Base-by-base conservation (phyloP, 495 filamentous ascomycete species). In the Penicillium mononematosum region DNA sequence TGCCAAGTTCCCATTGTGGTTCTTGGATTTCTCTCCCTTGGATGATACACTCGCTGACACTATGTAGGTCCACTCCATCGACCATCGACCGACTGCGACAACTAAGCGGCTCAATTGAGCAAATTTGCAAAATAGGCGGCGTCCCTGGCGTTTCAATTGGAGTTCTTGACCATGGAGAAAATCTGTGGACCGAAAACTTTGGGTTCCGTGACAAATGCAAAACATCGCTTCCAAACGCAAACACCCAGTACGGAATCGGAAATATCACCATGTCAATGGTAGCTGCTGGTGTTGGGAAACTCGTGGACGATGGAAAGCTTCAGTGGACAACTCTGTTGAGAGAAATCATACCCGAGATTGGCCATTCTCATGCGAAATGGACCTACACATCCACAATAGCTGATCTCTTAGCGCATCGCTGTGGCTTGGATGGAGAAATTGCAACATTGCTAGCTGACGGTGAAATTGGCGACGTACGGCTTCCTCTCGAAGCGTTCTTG, bases 221-320 rank as follows among this genome's bases (percentile, higher is more conserved):
- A 22, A 17, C 47, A 14, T 10, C 32, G 7, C 31, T 10, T 17
- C 31, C 47, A 7, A 31, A 50, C 12, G 19, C 47, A 36, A 17
- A 50, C n/a, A 50, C 47, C 29, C 17, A 34, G 19, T 50, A 50
- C 7, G 47, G 47, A 36, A 19, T 50, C 19, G 47, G 47, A 19
- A 11, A 29, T 22, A 29, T 50, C 29, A 50, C 47, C 5, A 50
- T 32, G 27, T 38, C 47, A n/a, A 36, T 50, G 47, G 29, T 50
- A 14, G 27, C 47, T 24, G 47, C 47, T 19, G 47, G 47, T 22
- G 14, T 50, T 50, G 47, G 47, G 2, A 50, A 50, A 11, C 32
- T 50, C 6, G 48, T 50, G 17, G 48, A 50, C 0, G 31, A 17
- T n/a, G 34, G 34, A 38, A 50, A 50, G 7, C 14, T 50, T 25